Percentiles rank a stretch among this genome's conserved stretches.
Evolutionary conservation across 208 protist genomes (phyloP).

Genomic region (Trypanosoma caninum): DNA sequence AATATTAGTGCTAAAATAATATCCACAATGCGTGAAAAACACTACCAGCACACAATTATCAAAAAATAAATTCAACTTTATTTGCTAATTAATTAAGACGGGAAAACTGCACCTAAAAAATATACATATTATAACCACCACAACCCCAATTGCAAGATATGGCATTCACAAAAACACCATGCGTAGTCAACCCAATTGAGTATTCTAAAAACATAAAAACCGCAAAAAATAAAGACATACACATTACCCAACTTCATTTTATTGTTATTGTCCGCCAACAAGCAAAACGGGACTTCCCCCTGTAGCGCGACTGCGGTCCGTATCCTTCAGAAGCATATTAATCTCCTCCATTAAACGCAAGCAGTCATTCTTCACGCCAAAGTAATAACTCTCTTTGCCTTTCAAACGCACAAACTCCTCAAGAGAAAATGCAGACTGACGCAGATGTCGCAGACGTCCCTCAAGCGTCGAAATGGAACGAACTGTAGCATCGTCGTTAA

Average conservation of each 20-base stretch:
- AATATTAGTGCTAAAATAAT: too few relatives aligned
- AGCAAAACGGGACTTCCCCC: constrained; percentile 16
- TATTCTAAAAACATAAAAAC: too few relatives aligned
- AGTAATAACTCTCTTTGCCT: constrained; percentile 87
- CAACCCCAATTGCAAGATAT: too few relatives aligned
- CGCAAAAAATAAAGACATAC: too few relatives aligned
- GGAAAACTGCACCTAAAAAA: too few relatives aligned
- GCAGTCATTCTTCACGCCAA: constrained; percentile 77
- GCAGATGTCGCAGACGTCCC: constrained; percentile 80
- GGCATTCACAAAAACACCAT: too few relatives aligned
- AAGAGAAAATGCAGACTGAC: constrained; percentile 83
- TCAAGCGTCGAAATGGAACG: constrained; percentile 64
- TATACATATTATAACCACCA: too few relatives aligned
- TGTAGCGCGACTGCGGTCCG: constrained; percentile 22
- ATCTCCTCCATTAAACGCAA: constrained; percentile 81
- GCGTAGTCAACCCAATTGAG: too few relatives aligned
- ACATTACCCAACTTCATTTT: background rate
- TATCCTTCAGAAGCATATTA: constrained; percentile 76
- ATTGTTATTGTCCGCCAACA: constrained; percentile 15
- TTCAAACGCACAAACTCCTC: constrained; percentile 89
- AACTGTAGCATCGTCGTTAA: constrained; percentile 57
- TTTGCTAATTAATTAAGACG: too few relatives aligned
- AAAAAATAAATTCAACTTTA: too few relatives aligned
- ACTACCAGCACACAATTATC: too few relatives aligned
- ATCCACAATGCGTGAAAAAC: too few relatives aligned